Base-by-base conservation (phyloP, 148 eudicot genomes). In the Camellia granthamiana region DNA sequence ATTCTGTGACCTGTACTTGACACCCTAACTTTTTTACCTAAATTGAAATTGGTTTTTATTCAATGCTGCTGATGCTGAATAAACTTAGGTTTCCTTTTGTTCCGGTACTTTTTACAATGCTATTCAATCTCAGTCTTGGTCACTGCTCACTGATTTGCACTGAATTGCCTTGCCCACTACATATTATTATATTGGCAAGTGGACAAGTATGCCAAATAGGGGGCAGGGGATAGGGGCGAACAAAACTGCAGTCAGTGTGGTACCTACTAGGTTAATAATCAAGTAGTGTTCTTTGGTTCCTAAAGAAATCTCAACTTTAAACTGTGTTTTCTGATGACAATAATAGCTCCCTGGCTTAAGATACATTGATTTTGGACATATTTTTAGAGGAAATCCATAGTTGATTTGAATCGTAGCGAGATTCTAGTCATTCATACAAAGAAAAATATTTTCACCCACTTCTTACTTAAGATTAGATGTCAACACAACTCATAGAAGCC, bases 141-240 rank as follows among this genome's bases (percentile, higher is more conserved):
- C 61, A 72, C 61, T 23, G 43, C 61, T 12, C 61, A 72, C 54
- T 60, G 61, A 54, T 60, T 13, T 72, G 61, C 43, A 72, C 12
- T 72, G 59, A 51, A 72, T 72, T 56, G 11, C 77, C 77, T 5
- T 74, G 23, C 47, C 56, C 38, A 30, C 61, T 52, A 43, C 76
- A 38, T 49, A 54, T 23, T 54, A 51, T 7, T 19, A 51, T 47
- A 44, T 6, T 16, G 52, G 47, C 52, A 3, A 69, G 73, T 46
- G 14, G 55, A 70, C 1, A 44, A 70, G 54, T 70, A 16, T 70
- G 42, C 55, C 74, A 3, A 19, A 2, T 8, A 51, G 13, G 18
- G 30, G 75, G 59, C 23, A 70, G 38, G 38, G 38, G 38, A 30
- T 30, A 0, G 38, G 1, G 38, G 38, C 1, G 1, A 70, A 47